A percentile compares a stretch with the other conserved stretches of the same genome.
Evolutionary conservation across 176 grass and related monocot genomes (phyloP).

Genomic region (Ananas comosus): DNA sequence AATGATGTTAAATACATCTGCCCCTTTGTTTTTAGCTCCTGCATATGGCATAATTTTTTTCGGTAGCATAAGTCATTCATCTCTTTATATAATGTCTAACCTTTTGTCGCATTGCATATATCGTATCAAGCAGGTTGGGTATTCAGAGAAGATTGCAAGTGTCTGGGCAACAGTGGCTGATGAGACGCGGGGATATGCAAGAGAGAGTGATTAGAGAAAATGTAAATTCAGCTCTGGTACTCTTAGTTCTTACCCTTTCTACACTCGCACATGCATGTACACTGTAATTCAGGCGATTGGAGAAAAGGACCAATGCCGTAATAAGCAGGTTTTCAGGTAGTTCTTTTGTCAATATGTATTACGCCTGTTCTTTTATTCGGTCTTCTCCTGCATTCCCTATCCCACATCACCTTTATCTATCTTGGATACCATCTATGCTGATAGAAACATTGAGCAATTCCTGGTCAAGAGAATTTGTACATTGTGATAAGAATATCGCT

Average conservation of each 20-base stretch:
- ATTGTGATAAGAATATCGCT: too few species aligned
- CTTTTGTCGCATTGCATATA: background rate
- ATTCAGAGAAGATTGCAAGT: conserved; percentile 78
- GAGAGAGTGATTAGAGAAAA: conserved; percentile 12
- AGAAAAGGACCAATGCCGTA: background rate
- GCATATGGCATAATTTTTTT: too few species aligned
- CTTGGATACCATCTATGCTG: too few species aligned
- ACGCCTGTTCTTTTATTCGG: background rate
- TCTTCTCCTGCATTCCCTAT: too few species aligned
- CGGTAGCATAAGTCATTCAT: too few species aligned
- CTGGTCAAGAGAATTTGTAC: too few species aligned
- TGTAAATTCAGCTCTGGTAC: conserved; percentile 1
- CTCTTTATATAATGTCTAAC: too few species aligned
- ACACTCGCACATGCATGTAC: conserved; percentile 24
- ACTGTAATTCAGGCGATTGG: conserved; percentile 30
- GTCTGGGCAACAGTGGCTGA: conserved; percentile 75
- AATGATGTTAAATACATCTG: background rate
- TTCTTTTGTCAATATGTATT: background rate
- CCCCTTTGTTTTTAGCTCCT: background rate
- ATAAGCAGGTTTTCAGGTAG: background rate
- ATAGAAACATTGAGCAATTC: too few species aligned
- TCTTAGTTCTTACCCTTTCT: conserved; percentile 3
- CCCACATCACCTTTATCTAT: too few species aligned
- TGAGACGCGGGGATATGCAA: conserved; percentile 63
- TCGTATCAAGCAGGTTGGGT: conserved; percentile 52